Evolutionary conservation across 2,329 filamentous ascomycete species (phyloP).

Genomic region (Laburnicola sp.): DNA sequence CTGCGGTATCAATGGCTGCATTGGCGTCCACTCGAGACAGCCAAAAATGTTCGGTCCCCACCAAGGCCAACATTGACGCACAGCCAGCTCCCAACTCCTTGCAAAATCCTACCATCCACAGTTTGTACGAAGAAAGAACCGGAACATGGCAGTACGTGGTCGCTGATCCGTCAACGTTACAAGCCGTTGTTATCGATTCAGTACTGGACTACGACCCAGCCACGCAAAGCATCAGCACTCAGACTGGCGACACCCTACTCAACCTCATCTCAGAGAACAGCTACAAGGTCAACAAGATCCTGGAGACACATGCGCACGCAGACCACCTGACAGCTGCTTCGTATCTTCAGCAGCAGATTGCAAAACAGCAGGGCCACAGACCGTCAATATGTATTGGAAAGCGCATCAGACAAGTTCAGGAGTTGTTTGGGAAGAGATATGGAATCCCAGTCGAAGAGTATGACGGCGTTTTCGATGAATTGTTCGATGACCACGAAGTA

Average conservation of each 20-base stretch:
- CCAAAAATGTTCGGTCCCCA: background rate
- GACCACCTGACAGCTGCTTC: slow-evolving; percentile 63
- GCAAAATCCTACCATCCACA: slow-evolving; percentile 21
- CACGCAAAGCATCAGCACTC: slow-evolving; percentile 52
- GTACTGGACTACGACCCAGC: slow-evolving; percentile 61
- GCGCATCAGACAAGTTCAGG: slow-evolving; percentile 57
- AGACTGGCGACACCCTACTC: slow-evolving; percentile 58
- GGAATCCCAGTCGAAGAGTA: slow-evolving; percentile 51
- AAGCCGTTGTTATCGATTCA: slow-evolving; percentile 63
- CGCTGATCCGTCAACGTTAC: slow-evolving; percentile 54
- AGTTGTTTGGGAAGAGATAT: slow-evolving; percentile 55
- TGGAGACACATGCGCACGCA: slow-evolving; percentile 66
- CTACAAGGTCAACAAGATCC: slow-evolving; percentile 57
- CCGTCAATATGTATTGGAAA: slow-evolving; percentile 60
- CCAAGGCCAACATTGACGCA: background rate
- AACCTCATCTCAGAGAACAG: slow-evolving; percentile 47
- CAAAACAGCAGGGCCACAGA: slow-evolving; percentile 41
- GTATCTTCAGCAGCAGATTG: slow-evolving; percentile 56
- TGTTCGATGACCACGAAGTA: slow-evolving; percentile 58
- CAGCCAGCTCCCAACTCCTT: background rate
- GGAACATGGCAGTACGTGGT: slow-evolving; percentile 65
- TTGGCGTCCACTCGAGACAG: too few relatives aligned
- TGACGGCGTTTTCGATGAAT: slow-evolving; percentile 54
- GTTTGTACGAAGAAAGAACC: slow-evolving; percentile 47
- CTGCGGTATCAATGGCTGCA: too few relatives aligned